These are phyloP conservation scores for Ascochyta koolunga DNA, from an alignment of 2,329 filamentous ascomycete genomes.

Conservation along the genomic window DNA sequence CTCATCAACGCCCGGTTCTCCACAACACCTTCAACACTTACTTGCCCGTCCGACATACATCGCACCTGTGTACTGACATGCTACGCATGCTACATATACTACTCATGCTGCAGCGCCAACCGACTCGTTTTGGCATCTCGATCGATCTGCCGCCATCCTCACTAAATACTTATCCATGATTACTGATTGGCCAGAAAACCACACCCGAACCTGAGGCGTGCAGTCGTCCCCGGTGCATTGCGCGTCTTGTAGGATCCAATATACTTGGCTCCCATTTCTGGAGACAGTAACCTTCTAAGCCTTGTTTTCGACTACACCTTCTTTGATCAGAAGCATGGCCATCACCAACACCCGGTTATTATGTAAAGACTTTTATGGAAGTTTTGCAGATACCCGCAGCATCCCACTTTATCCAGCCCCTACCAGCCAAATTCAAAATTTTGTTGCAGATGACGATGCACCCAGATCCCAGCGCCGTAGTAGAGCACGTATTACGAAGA, in stretches of 20 bases:
- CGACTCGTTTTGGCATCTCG: slow-evolving; percentile 2
- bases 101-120: not conserved
- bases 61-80: not conserved
- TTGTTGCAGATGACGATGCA: not conserved
- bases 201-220: not conserved
- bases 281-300: not conserved
- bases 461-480: slow-evolving; percentile 21
- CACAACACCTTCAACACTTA: not conserved
- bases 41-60: not conserved
- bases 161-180: slow-evolving; percentile 4
- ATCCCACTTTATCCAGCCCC: no score
- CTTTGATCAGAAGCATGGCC: not conserved
- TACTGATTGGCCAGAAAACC: slow-evolving; percentile 2
- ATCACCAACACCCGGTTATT: not conserved
- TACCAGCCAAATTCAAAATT: no score
- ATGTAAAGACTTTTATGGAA: no score
- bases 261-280: not conserved
- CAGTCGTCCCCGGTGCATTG: slow-evolving; percentile 4
- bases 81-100: not conserved
- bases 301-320: not conserved
- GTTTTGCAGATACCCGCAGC: not conserved
- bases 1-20: not conserved
- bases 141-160: not conserved
- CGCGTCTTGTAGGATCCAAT: not conserved
- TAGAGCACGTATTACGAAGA: slow-evolving; percentile 22